Evolutionary conservation across 2,329 filamentous ascomycete species (phyloP).

Genomic region (Aspergillus ibericus): DNA sequence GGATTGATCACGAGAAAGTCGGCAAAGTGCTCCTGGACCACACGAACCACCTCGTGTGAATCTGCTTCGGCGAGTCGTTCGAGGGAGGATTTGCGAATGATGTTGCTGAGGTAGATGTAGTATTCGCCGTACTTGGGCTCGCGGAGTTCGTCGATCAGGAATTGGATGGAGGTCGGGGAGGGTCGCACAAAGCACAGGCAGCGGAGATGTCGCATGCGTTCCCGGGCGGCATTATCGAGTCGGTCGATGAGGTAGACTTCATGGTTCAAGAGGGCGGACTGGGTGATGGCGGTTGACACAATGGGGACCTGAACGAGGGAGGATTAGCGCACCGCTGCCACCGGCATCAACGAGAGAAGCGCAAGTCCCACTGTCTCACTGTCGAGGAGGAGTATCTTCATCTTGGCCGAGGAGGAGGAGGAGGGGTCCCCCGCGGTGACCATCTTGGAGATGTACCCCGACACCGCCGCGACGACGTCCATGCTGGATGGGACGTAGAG

Average conservation of each 20-base stretch:
- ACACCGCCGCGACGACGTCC: slow-evolving; percentile 91
- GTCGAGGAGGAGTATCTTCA: slow-evolving; percentile 96
- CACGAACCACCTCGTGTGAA: slow-evolving; percentile 93
- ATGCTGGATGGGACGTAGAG: slow-evolving; percentile 57
- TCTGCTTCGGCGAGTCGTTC: slow-evolving; percentile 94
- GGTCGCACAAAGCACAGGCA: slow-evolving; percentile 93
- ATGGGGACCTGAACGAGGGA: slow-evolving; percentile 66
- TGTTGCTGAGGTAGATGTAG: slow-evolving; percentile 95
- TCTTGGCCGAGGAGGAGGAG: slow-evolving; percentile 73
- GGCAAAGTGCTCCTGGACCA: slow-evolving; percentile 93
- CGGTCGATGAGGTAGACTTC: slow-evolving; percentile 98
- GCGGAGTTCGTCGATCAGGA: slow-evolving; percentile 89
- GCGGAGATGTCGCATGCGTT: slow-evolving; percentile 96
- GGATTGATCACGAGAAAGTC: slow-evolving; percentile 95
- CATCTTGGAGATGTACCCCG: slow-evolving; percentile 96
- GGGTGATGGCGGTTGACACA: slow-evolving; percentile 90
- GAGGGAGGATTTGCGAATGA: slow-evolving; percentile 92
- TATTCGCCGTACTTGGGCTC: slow-evolving; percentile 98
- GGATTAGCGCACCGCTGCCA: slow-evolving; percentile 21
- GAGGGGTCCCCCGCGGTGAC: slow-evolving; percentile 73
- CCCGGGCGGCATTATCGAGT: slow-evolving; percentile 81
- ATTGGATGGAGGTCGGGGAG: slow-evolving; percentile 87
- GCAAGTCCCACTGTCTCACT: slow-evolving; percentile 73
- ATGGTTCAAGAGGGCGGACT: slow-evolving; percentile 90
- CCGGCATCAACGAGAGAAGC: slow-evolving; percentile 14